Evolutionary conservation across 768 basidiomycete genomes (phyloP), one percentile per base, ranked within the genome.

Genomic region (Cyclocybe cylindracea): DNA sequence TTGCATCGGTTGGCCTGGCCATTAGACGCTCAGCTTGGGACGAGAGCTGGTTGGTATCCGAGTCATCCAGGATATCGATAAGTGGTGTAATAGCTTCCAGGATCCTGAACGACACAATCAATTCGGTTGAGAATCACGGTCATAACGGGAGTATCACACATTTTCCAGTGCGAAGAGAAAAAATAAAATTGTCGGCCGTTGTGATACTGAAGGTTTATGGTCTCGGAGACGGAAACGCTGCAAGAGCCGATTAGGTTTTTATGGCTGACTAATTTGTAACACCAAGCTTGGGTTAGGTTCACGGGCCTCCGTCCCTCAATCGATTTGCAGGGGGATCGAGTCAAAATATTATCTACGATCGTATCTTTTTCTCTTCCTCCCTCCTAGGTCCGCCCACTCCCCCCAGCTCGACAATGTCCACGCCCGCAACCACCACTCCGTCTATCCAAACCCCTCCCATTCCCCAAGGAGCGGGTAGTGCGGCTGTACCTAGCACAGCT

Each of bases 401-500:
- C 37, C 40, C 51, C 49, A 14, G 29, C 46, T 34, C 14, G 36
- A 48, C 57, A 44, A 70, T 73, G 66, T 54, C 66, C 42, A 66
- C 68, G 38, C 65, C 65, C 39, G 48, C 37, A 32, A 29, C 51
- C 14, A 51, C 63, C 4, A 62, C 69, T 10, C 62, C 69, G 5
- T 60, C 68, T 10, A 51, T 69, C 35, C 73, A 73, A 51, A 67
- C 69, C 34, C 62, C 68, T 48, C 55, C 67, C 24, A 59, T 72
- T 46, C 69, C 71, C 33, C 74, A 74, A 44, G 71, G 70, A 14
- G 70, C 65, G 9, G 79, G 77, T 35, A 74, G 69, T 56, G 61
- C 74, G 29, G 55, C 64, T 35, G 70, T 73, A 11, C 74, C 77
- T 9, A 73, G 69, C 10, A 61, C 74, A 24, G 80, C 79, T 1